Evolutionary conservation across 257 asterid species (phyloP), one percentile per base, ranked within the genome.

Genomic region (Voacanga thouarsii): DNA sequence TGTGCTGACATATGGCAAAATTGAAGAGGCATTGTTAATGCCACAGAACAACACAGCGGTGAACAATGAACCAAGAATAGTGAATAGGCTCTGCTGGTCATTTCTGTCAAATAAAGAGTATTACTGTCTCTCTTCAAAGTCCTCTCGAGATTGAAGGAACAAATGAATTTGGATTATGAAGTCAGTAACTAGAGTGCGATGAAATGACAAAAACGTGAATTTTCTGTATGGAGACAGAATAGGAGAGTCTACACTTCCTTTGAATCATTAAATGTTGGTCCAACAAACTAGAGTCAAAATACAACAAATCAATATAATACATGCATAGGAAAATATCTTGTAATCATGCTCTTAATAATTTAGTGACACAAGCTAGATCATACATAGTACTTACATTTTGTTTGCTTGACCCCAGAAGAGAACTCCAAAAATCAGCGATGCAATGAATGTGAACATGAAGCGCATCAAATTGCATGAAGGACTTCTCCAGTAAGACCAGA

Each of bases 61-160:
- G 56, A 79, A 90, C 83, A 86, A 79, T 14, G 89, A 70, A 7
- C 92, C 92, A 59, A 88, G 84, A 12, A 90, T 76, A 63, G 86
- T 87, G 78, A 88, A 81, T 30, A 90, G 49, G 70, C 82, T 83
- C 84, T 87, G 90, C 70, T 88, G 89, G 80, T 85, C 78, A 44
- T 84, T 75, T 81, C 92, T 90, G 56, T 73, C 60, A 64, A 73
- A 28, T 33, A 33, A 33, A 33, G 37, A 33, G 2, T 33, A 33
- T 33, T 2, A 33, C 37, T 33, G 37, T 33, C 37, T 33, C 37
- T 33, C 37, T 33, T 33, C 37, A 33, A 33, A 33, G 37, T 33
- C 37, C 37, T 33, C 37, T 33, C 37, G 2, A 33, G 7, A 18
- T 67, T 5, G 33, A 5, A 45, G 7, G 6, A 10, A 1, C 21